phyloP scores from a whole-genome alignment of 176 grass and related monocot species.

The Puya raimondii region DNA sequence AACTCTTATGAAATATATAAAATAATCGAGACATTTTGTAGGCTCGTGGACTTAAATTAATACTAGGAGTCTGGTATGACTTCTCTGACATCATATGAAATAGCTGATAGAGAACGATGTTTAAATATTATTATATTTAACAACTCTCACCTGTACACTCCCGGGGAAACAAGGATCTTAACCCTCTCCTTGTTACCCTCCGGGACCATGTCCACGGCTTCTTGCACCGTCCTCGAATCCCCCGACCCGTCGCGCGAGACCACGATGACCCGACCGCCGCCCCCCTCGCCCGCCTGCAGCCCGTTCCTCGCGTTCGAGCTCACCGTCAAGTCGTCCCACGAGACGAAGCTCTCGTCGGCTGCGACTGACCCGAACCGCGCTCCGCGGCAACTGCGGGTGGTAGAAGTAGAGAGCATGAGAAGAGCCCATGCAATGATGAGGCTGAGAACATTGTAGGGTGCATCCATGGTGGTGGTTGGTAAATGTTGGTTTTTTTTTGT shows the following conservation, averaged over 20 bases:
- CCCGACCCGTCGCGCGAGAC: conserved; percentile 67
- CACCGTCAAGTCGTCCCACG: conserved; percentile 65
- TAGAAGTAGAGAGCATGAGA: not conserved
- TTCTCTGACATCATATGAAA: no score
- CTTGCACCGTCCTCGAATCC: conserved; percentile 80
- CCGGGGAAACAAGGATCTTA: conserved; percentile 64
- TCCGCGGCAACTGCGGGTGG: not conserved
- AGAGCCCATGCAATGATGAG: not conserved
- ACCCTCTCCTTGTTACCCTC: conserved; percentile 54
- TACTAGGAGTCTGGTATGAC: no score
- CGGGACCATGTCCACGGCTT: conserved; percentile 79
- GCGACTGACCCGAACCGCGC: not conserved
- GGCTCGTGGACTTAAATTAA: no score
- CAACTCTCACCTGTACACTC: conserved; percentile 57
- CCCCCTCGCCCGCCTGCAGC: not conserved
- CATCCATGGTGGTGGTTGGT: not conserved
- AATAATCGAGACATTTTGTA: no score
- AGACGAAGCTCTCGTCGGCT: conserved; percentile 32
- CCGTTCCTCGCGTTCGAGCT: not conserved
- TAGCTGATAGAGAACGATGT: no score
- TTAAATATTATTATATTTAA: no score
- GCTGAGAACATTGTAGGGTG: no score
- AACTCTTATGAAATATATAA: not conserved
- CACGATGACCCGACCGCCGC: conserved; percentile 29
- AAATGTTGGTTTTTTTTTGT: not conserved